These are phyloP conservation scores for barley (Hordeum vulgare) DNA, from an alignment of 176 grass and related monocot genomes.

Conservation along the genomic window DNA sequence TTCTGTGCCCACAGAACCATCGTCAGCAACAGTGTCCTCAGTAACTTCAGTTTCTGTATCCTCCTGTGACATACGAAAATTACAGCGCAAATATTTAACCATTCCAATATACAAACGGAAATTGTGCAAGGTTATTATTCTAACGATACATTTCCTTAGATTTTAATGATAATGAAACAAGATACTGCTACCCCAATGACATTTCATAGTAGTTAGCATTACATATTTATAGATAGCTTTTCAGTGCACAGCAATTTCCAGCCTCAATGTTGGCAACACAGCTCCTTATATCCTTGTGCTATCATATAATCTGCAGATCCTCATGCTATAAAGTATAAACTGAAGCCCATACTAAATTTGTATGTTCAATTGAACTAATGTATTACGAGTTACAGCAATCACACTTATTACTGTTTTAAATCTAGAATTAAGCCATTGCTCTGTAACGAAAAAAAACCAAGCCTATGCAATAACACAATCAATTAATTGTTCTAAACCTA, in stretches of 20 bases:
- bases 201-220: neutral
- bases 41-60: conserved; percentile 48
- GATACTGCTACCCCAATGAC: neutral
- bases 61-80: conserved; percentile 32
- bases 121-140: neutral
- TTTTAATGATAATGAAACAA: conserved; percentile 4
- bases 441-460: neutral
- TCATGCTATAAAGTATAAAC: too few species aligned
- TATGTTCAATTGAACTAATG: neutral
- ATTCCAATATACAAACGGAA: neutral
- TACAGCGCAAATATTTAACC: conserved; percentile 3
- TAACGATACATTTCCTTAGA: neutral
- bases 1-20: conserved; percentile 28
- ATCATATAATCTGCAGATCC: neutral
- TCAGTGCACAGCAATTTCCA: neutral
- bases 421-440: neutral
- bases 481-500: neutral
- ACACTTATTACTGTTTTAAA: neutral
- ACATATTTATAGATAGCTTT: neutral
- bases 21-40: conserved; percentile 31
- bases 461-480: conserved; percentile 1
- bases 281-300: neutral
- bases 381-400: neutral
- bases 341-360: neutral
- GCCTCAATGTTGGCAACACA: neutral